Base-by-base conservation (phyloP, 31 red algal species). In the Odonthalia washingtoniensis region DNA sequence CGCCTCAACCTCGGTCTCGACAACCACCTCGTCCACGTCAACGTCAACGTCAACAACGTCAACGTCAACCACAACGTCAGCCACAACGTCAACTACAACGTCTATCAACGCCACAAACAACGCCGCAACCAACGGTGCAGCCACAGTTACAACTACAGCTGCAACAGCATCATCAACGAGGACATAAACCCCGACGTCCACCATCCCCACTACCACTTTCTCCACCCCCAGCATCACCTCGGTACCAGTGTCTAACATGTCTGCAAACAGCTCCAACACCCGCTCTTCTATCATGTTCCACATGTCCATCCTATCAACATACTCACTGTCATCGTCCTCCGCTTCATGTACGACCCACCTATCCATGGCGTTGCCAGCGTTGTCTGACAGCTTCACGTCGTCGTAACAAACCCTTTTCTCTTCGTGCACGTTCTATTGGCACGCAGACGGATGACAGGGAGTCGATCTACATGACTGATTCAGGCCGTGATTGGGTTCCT, bases 361-460 rank as follows among this genome's bases (percentile, higher is more conserved):
- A 76, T 77, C 83, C 75, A 38, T 92, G 90, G 90, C 60, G 90
- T 52, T 92, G 90, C 43, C 80, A 74, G 1, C 53, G 27, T 6
- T 92, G 90, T 61, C 75, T 86, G 27, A 49, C 43, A 32, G 40
- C 28, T 18, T 5, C 41, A 43, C 74, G 38, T 34, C 72, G 74
- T 28, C 32, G 32, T 4, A 82, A 72, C 6, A 40, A 42, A 5
- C 61, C 37, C 34, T 37, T 36, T 31, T 36, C 68, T 32, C 28
- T 72, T 24, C 41, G 34, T 49, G 74, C 70, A 3, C 74, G 62
- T 28, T 91, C 89, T 37, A 68, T 87, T 33, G 69, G 62, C n/a
- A 79, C 83, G 2, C 90, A 92, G 63, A 92, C 90, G 1, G 90
- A 92, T 69, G 90, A 92, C 70, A 74, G 83, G 12, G 83, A 39